Evolutionary conservation across 2,329 filamentous ascomycete genomes (phyloP).

Genomic region (Thielaviopsis cerberus): DNA sequence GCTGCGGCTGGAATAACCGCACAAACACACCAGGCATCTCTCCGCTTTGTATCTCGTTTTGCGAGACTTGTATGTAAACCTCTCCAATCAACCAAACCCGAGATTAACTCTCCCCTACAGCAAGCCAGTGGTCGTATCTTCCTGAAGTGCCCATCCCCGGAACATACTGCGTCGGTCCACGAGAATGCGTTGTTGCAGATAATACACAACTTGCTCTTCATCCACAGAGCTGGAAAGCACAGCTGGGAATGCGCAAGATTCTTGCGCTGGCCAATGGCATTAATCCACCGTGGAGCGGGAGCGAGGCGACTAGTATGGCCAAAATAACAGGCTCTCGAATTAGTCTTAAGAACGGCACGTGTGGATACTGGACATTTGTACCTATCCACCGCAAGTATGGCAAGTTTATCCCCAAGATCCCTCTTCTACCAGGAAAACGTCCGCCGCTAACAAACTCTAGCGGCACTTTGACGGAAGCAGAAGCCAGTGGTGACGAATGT

Average conservation of each 20-base stretch:
- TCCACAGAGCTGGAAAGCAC: constrained; percentile 7
- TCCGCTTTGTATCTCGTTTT: constrained; percentile 4
- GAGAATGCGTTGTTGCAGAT: not conserved
- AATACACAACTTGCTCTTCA: not conserved
- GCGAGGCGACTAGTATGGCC: not conserved
- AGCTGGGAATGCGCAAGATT: constrained; percentile 2
- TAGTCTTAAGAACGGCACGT: constrained; percentile 2
- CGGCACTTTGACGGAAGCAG: constrained; percentile 1
- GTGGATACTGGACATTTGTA: constrained; percentile 9
- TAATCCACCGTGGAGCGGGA: constrained; percentile 1
- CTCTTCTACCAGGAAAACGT: not conserved
- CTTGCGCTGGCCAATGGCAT: constrained; percentile 1
- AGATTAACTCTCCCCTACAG: not conserved
- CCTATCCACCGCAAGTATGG: constrained; percentile 8
- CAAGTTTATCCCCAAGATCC: not conserved
- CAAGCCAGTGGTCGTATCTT: constrained; percentile 7
- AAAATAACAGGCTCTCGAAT: not conserved
- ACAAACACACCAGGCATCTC: not conserved
- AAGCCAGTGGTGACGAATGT: not conserved
- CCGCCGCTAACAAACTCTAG: not conserved
- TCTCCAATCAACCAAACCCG: too few relatives aligned
- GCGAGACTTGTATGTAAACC: not conserved
- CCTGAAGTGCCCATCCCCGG: constrained; percentile 6
- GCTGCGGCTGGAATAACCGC: not conserved
- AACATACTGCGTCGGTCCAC: constrained; percentile 4